Conservation (phyloP, 2,329 filamentous ascomycete genomes). For the Cadophora sp. region DNA sequence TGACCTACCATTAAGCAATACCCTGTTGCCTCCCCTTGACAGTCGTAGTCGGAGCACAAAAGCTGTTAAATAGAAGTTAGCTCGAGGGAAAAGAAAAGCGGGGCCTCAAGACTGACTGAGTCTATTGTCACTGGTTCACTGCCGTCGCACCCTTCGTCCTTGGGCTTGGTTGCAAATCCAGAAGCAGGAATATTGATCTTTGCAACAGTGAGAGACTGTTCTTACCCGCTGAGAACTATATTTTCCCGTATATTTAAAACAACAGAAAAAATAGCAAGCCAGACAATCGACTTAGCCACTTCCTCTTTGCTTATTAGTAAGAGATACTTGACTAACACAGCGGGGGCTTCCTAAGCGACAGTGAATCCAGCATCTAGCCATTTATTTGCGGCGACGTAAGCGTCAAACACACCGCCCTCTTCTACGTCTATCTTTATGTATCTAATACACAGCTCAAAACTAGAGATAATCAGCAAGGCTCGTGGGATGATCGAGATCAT, state of each 20-base stretch:
- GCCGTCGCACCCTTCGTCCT: slow-evolving; percentile 4
- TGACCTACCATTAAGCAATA: background rate
- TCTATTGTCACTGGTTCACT: background rate
- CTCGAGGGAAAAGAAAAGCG: background rate
- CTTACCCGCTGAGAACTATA: background rate
- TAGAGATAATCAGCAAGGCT: slow-evolving; percentile 11
- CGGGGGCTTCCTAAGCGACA: background rate
- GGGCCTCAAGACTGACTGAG: slow-evolving; percentile 15
- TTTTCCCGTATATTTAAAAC: background rate
- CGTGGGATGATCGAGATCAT: background rate
- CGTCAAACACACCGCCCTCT: slow-evolving; percentile 15
- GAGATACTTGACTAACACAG: background rate
- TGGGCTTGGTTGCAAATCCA: slow-evolving; percentile 12
- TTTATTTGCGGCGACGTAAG: background rate
- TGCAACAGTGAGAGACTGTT: slow-evolving; percentile 3
- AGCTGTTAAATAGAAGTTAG: slow-evolving; percentile 8
- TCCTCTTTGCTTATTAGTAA: slow-evolving; percentile 1
- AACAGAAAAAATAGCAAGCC: slow-evolving; percentile 12
- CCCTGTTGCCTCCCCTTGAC: background rate
- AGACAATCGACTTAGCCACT: slow-evolving; percentile 15
- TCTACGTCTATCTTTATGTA: slow-evolving; percentile 7
- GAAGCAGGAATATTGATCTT: slow-evolving; percentile 20
- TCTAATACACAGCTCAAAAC: slow-evolving; percentile 10
- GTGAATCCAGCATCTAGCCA: background rate
- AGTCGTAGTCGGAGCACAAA: slow-evolving; percentile 1